Evolutionary conservation across 2,329 filamentous ascomycete species (phyloP).

Genomic region (Colletotrichum sp.): DNA sequence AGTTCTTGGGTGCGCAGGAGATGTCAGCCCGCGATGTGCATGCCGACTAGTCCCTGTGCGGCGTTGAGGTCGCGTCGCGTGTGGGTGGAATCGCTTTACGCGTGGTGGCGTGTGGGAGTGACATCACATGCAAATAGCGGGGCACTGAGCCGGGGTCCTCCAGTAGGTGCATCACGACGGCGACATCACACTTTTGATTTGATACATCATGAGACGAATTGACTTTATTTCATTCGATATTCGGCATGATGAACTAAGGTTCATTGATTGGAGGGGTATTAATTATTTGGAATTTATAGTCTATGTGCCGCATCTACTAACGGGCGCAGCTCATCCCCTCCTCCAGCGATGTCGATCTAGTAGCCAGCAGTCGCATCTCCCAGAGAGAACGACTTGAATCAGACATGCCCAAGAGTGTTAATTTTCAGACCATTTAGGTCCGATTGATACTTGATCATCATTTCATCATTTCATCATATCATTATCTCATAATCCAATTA

Average conservation of each 20-base stretch:
- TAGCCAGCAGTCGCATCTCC: not conserved
- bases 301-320: not conserved
- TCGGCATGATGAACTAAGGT: not conserved
- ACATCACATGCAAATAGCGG: slow-evolving; percentile 17
- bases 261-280: not conserved
- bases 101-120: slow-evolving; percentile 2
- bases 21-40: not conserved
- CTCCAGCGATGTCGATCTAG: not conserved
- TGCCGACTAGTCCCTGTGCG: slow-evolving; percentile 5
- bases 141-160: not conserved
- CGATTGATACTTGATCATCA: not conserved
- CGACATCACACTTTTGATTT: not conserved
- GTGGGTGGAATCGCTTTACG: slow-evolving; percentile 12
- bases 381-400: not conserved
- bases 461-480: not conserved
- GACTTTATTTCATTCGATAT: not conserved
- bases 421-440: not conserved
- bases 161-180: not conserved
- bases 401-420: not conserved
- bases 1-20: not conserved
- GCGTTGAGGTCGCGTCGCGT: slow-evolving; percentile 14
- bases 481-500: not conserved
- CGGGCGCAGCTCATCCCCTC: not conserved
- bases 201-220: not conserved
- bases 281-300: not conserved